These are phyloP conservation scores for Penicillium crystallinum DNA, from an alignment of 495 filamentous ascomycete genomes.

Conservation along the genomic window DNA sequence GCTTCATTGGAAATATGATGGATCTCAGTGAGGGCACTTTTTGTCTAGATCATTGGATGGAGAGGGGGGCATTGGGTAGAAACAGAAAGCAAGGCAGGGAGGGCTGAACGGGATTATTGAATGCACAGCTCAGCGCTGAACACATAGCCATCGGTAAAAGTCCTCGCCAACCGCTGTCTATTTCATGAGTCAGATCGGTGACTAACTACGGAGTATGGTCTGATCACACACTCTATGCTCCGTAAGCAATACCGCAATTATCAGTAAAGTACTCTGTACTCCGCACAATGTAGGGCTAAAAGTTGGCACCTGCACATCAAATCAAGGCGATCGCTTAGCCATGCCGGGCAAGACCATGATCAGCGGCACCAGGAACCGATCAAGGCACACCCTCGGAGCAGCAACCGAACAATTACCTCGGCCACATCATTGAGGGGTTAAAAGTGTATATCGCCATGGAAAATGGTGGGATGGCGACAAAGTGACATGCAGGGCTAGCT, in stretches of 20 bases:
- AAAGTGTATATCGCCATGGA: not conserved
- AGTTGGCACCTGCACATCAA: not conserved
- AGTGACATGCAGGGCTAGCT: not conserved
- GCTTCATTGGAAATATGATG: conserved; percentile 24
- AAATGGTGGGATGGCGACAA: not conserved
- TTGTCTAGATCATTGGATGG: conserved; percentile 22
- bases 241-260: not conserved
- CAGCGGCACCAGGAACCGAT: not conserved
- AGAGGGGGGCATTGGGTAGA: not conserved
- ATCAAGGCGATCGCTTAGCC: not conserved
- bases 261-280: not conserved
- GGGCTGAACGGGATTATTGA: not conserved
- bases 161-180: not conserved
- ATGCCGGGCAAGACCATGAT: not conserved
- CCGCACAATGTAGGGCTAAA: too few species aligned
- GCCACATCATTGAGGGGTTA: not conserved
- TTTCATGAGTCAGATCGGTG: not conserved
- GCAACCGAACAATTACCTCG: not conserved
- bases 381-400: not conserved
- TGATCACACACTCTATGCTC: not conserved
- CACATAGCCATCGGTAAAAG: not conserved
- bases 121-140: not conserved
- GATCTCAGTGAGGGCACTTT: conserved; percentile 27
- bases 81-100: not conserved
- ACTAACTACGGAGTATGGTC: not conserved